Base-by-base conservation (phyloP, 2,329 filamentous ascomycete genomes). In the Epichloe glyceriae region DNA sequence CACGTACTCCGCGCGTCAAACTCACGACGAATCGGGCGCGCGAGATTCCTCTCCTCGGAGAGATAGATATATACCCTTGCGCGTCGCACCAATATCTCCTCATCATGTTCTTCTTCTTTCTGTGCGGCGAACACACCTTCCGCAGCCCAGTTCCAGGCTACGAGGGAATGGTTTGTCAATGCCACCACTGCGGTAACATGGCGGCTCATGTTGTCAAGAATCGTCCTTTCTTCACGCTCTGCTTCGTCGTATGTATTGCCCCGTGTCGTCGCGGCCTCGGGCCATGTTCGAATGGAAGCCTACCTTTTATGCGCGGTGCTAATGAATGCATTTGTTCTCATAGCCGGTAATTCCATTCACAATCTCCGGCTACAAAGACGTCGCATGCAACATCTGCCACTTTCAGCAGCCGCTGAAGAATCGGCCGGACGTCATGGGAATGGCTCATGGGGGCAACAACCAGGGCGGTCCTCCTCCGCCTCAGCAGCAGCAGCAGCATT, bases 181-280 rank as follows among this genome's bases (percentile, higher is more conserved):
- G 80, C 60, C 75, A 80, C 64, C 81, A 83, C 65, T 84, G 80
- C 64, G 79, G 80, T 49, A 84, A 84, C 70, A 79, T 76, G 66
- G 71, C 74, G 2, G 80, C 72, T 14, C 71, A 70, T 54, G 79
- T 83, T 52, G 71, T 80, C 60, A 83, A 83, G 65, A 75, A 73
- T 52, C 74, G 82, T 53, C 80, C 80, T 41, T 88, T 84, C 82
- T 89, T 89, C 61, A 89, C 86, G 5, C 82, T 89, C 61, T 89
- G 85, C 73, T 88, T 86, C 67, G 67, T 88, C 49, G 79, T 82
- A 67, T 60, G 76, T 70, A 10, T 20, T 45, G 10, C 8, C 8
- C 43, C 49, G 34, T 5, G 46, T 20, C 8, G 15, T 20, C n/a
- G 20, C 3, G 8, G 30, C 30, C 30, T 4, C 30, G 30, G 30